Base-by-base conservation (phyloP, 805 yeast genomes). In the Candida schatavii region DNA sequence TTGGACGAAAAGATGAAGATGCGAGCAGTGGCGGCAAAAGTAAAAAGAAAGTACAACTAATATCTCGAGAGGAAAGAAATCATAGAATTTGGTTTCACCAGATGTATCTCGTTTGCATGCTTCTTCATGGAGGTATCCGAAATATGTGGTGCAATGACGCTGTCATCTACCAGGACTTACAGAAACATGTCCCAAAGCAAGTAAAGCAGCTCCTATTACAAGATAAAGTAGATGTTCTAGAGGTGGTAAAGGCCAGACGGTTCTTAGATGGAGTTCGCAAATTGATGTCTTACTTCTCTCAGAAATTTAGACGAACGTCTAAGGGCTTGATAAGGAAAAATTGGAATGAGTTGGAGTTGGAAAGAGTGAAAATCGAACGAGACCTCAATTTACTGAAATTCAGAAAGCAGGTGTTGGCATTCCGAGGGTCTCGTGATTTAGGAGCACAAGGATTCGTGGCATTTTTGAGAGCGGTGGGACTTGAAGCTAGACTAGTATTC, bases 381-480 rank as follows among this genome's bases (percentile, higher is more conserved):
- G 49, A 54, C 25, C 51, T 77, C 13, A 60, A 68, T 0, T 61
- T 70, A 25, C 53, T 55, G 2, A 64, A 66, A 35, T 87, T 85
- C 52, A 53, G 58, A 5, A 60, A 61, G 17, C 54, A 67, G 14
- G 56, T 86, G 0, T 41, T 57, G 2, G 55, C 65, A 13, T 76
- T 77, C 20, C 59, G 72, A 14, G 99, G 98, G 0, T 78, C 88
- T 2, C 61, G 85, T 26, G 97, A 91, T 56, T 43, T 87, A 5
- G 84, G 85, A 0, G 89, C 93, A 0, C 96, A 88, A 54, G 97
- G 96, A 0, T 90, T 88, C 64, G 88, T 88, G 13, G 79, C 86
- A 0, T 52, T 91, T 1, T 58, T 88, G 34, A 64, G 98, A 47
- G 72, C 93, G 1, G 61, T 85, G 10, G 85, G 84, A 1, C 65